Evolutionary conservation across 2,329 filamentous ascomycete genomes (phyloP).

Genomic region (Neocucurbitaria cava): DNA sequence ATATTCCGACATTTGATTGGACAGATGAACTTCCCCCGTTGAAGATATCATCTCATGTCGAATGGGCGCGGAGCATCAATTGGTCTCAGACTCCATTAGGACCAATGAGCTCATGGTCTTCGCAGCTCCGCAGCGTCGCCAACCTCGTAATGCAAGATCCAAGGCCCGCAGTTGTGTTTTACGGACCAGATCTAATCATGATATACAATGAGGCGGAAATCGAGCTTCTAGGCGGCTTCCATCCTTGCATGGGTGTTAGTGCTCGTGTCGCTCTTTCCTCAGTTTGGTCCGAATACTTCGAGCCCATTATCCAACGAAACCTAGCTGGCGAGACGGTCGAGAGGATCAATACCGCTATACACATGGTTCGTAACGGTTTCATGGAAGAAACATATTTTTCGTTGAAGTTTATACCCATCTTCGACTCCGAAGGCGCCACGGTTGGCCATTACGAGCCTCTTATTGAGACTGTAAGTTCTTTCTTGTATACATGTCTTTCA

Average conservation of each 20-base stretch:
- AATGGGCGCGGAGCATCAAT: slow-evolving; percentile 63
- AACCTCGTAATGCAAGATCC: slow-evolving; percentile 72
- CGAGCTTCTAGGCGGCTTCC: slow-evolving; percentile 34
- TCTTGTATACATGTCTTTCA: neutral
- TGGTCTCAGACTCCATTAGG: slow-evolving; percentile 77
- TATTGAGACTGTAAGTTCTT: slow-evolving; percentile 71
- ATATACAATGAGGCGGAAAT: slow-evolving; percentile 50
- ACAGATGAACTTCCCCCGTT: slow-evolving; percentile 20
- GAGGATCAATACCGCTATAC: slow-evolving; percentile 72
- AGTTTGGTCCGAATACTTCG: slow-evolving; percentile 59
- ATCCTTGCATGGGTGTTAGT: slow-evolving; percentile 66
- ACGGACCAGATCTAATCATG: slow-evolving; percentile 48
- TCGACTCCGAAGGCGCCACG: slow-evolving; percentile 73
- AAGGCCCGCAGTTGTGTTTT: slow-evolving; percentile 67
- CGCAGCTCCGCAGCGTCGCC: slow-evolving; percentile 74
- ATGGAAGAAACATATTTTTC: slow-evolving; percentile 81
- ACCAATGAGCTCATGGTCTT: slow-evolving; percentile 73
- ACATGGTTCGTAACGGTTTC: slow-evolving; percentile 70
- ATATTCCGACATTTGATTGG: slow-evolving; percentile 20
- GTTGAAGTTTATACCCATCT: slow-evolving; percentile 77
- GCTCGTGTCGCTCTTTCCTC: slow-evolving; percentile 71
- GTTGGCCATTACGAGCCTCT: slow-evolving; percentile 77
- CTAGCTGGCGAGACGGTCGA: slow-evolving; percentile 29
- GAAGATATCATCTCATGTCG: slow-evolving; percentile 13
- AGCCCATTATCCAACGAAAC: slow-evolving; percentile 31